phyloP scores from a whole-genome alignment of 306 rosid species.

The Vicia sativa region DNA sequence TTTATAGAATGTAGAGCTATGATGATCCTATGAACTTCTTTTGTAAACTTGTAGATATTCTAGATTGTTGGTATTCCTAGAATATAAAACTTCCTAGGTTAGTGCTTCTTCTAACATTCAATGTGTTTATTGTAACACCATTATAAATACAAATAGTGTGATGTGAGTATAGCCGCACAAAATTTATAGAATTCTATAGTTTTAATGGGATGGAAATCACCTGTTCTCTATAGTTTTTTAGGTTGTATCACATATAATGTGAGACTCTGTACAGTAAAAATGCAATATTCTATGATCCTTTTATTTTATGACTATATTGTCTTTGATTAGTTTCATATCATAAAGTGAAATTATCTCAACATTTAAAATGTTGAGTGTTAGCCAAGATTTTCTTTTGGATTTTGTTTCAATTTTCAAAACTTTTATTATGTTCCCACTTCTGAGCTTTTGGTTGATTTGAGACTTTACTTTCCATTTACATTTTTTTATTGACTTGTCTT shows the following conservation, averaged over 20 bases:
- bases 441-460: slow-evolving; percentile 22
- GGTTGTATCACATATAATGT: neutral
- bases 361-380: slow-evolving; percentile 16
- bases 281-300: slow-evolving; percentile 6
- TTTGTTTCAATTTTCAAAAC: slow-evolving; percentile 37
- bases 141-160: no score
- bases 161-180: no score
- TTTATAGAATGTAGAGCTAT: slow-evolving; percentile 2
- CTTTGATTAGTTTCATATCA: neutral
- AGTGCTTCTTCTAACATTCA: no score
- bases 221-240: neutral
- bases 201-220: neutral
- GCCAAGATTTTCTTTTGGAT: neutral
- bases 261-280: neutral
- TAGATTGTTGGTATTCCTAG: no score
- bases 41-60: neutral
- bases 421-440: slow-evolving; percentile 26
- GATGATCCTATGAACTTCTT: neutral
- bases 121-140: no score
- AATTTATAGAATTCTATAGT: no score
- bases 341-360: slow-evolving; percentile 5
- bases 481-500: slow-evolving; percentile 42
- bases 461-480: slow-evolving; percentile 20
- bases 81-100: no score
- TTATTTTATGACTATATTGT: slow-evolving; percentile 6